These are phyloP conservation scores for Nakataea oryzae DNA, from an alignment of 2,329 filamentous ascomycete genomes.

Conservation along the genomic window DNA sequence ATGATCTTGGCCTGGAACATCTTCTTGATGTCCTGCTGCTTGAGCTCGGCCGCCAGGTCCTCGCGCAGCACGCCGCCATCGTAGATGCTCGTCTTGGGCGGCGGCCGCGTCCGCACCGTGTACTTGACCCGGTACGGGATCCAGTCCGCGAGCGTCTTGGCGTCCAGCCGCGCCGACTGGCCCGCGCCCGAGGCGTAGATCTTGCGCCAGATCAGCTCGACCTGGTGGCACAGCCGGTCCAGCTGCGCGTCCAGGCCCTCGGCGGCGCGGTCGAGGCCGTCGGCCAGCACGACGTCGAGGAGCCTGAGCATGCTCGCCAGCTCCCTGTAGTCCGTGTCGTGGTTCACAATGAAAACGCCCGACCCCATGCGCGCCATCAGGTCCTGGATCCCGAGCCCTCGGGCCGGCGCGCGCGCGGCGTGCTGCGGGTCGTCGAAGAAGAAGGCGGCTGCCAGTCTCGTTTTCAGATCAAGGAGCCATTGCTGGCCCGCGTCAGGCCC, in stretches of 20 bases:
- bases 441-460: constrained; percentile 55
- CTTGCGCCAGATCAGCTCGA: constrained; percentile 46
- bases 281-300: constrained; percentile 66
- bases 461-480: constrained; percentile 48
- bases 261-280: constrained; percentile 27
- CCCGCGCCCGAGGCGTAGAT: constrained; percentile 69
- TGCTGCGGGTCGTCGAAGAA: constrained; percentile 42
- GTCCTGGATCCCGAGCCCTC: constrained; percentile 27
- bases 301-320: constrained; percentile 56
- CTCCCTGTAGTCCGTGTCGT: constrained; percentile 55
- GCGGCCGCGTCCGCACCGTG: constrained; percentile 55
- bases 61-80: background rate
- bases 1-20: constrained; percentile 7
- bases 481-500: constrained; percentile 31
- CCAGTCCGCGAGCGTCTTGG: constrained; percentile 65
- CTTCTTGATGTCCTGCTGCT: constrained; percentile 10
- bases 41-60: background rate
- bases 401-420: constrained; percentile 27
- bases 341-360: constrained; percentile 40
- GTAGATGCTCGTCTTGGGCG: constrained; percentile 39
- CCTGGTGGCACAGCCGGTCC: constrained; percentile 50
- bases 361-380: constrained; percentile 34
- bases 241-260: constrained; percentile 56
- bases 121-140: constrained; percentile 64
- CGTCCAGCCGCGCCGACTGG: constrained; percentile 61